phyloP scores from a whole-genome alignment of 169 alveolate genomes.

The Cryptosporidium parvum region DNA sequence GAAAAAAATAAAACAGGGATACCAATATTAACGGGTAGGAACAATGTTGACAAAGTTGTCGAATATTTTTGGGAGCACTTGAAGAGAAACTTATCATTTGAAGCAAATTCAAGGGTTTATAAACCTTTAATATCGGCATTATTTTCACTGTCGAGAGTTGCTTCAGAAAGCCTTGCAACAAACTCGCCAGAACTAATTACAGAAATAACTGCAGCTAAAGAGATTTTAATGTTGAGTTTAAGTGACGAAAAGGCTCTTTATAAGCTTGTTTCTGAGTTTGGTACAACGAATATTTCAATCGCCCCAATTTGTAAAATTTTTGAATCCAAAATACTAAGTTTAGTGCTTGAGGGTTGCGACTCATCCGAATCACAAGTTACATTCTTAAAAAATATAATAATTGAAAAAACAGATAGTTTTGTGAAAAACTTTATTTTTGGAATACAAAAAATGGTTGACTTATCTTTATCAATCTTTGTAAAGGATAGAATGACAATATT shows the following conservation, averaged over 20 bases:
- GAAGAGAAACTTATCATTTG: not conserved
- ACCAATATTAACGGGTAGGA: conserved; percentile 28
- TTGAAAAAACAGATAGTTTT: conserved; percentile 16
- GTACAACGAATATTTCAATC: conserved; percentile 57
- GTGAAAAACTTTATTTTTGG: conserved; percentile 30
- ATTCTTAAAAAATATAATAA: conserved; percentile 1
- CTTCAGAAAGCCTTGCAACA: conserved; percentile 54
- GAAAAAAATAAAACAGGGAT: not conserved
- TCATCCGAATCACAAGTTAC: not conserved
- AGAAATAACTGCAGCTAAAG: conserved; percentile 49
- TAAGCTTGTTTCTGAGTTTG: conserved; percentile 15
- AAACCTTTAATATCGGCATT: conserved; percentile 7
- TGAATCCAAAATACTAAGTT: conserved; percentile 13
- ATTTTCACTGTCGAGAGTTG: conserved; percentile 41
- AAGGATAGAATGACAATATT: conserved; percentile 55
- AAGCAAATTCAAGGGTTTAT: not conserved
- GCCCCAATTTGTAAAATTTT: conserved; percentile 52
- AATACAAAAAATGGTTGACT: conserved; percentile 31
- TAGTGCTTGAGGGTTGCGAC: not conserved
- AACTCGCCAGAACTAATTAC: conserved; percentile 32
- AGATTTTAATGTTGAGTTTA: conserved; percentile 40
- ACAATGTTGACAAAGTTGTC: conserved; percentile 48
- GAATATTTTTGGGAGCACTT: conserved; percentile 41
- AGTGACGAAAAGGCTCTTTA: conserved; percentile 4
- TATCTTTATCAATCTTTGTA: conserved; percentile 32